These are phyloP conservation scores for Coemansia sp. DNA, from an alignment of 192 early-diverging fungal species.

Conservation along the genomic window DNA sequence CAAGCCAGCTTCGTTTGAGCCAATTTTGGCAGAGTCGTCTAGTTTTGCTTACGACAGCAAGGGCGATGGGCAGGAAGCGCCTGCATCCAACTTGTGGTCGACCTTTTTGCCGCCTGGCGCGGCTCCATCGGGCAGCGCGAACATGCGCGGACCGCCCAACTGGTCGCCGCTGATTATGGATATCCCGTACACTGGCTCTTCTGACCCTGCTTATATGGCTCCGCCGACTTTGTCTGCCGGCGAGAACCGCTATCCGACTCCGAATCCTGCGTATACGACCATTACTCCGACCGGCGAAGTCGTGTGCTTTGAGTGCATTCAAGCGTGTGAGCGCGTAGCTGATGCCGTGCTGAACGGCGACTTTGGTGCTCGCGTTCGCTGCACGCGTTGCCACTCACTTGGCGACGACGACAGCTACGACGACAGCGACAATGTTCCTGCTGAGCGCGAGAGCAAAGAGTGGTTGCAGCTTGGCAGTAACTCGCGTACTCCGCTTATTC, in stretches of 20 bases:
- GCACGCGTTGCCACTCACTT: slow-evolving; percentile 44
- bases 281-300: slow-evolving; percentile 33
- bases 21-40: neutral
- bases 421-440: neutral
- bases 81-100: slow-evolving; percentile 44
- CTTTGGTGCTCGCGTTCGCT: slow-evolving; percentile 48
- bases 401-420: neutral
- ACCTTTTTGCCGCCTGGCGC: slow-evolving; percentile 29
- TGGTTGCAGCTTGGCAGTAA: slow-evolving; percentile 24
- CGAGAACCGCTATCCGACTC: slow-evolving; percentile 33
- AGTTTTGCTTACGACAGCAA: neutral
- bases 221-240: slow-evolving; percentile 31
- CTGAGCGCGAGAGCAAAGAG: slow-evolving; percentile 14
- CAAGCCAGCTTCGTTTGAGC: slow-evolving; percentile 4
- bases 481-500: slow-evolving; percentile 33
- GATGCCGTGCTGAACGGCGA: slow-evolving; percentile 48
- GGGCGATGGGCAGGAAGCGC: neutral
- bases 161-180: slow-evolving; percentile 35
- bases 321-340: slow-evolving; percentile 51
- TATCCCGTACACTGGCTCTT: slow-evolving; percentile 1
- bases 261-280: slow-evolving; percentile 28
- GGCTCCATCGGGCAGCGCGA: neutral
- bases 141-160: slow-evolving; percentile 12
- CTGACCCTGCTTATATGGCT: slow-evolving; percentile 35
- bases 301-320: slow-evolving; percentile 50